Percentiles rank a stretch among this genome's conserved stretches.
Evolutionary conservation across 2,329 filamentous ascomycete species (phyloP).

Genomic region (Trichoderma semiorbis): DNA sequence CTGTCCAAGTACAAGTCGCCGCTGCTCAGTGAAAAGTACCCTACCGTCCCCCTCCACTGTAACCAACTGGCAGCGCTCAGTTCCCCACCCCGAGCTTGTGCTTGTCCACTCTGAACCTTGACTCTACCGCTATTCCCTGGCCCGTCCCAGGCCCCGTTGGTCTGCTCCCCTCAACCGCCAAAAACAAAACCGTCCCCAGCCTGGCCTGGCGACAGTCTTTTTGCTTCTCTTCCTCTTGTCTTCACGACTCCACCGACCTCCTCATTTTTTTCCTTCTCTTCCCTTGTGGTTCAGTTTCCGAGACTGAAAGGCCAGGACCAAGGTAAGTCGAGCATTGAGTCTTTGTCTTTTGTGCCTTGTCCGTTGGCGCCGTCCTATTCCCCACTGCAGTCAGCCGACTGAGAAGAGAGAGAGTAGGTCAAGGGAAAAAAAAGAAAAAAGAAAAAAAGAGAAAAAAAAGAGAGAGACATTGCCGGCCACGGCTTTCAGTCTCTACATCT

Average conservation of each 20-base stretch:
- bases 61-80: conserved; percentile 17
- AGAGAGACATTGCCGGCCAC: conserved; percentile 6
- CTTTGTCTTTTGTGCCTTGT: conserved; percentile 3
- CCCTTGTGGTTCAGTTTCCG: conserved; percentile 22
- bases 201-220: conserved; percentile 21
- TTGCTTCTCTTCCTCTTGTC: conserved; percentile 28
- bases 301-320: conserved; percentile 17
- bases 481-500: conserved; percentile 3
- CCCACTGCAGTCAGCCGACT: conserved; percentile 19
- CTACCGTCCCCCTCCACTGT: conserved; percentile 9
- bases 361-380: conserved; percentile 30
- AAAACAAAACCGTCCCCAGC: conserved; percentile 34
- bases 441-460: conserved; percentile 6
- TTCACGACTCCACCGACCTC: conserved; percentile 37
- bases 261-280: conserved; percentile 25
- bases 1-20: not conserved
- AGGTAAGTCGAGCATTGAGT: conserved; percentile 10
- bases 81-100: conserved; percentile 15
- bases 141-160: conserved; percentile 24
- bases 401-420: conserved; percentile 4
- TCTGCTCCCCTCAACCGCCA: conserved; percentile 29
- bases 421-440: not conserved
- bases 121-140: conserved; percentile 31
- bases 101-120: conserved; percentile 21
- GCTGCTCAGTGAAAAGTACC: not conserved